Evolutionary conservation across 2,329 filamentous ascomycete species (phyloP), one percentile per base, ranked within the genome.

Genomic region (Penicillium sp.): DNA sequence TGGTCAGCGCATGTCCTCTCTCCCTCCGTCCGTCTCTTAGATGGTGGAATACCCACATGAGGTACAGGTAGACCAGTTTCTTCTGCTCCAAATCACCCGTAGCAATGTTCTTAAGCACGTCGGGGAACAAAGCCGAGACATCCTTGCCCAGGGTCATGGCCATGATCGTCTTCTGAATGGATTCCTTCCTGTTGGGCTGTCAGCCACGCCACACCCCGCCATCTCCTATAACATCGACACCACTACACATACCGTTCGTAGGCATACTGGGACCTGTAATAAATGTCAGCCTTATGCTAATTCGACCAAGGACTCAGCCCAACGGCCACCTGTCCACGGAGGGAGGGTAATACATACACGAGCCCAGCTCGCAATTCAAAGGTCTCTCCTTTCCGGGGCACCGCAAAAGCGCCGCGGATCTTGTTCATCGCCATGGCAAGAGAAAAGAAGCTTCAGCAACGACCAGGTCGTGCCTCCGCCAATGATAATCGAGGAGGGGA

Each of bases 101-200:
- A 52, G 94, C 94, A 74, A 99, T 99, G 70, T 99, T 99, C 83
- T 99, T 99, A 59, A 99, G 80, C 27, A 99, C 94, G 70, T 99
- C 94, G 2, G 94, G 94, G 72, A 99, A 99, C 59, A 99, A 80
- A 50, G 92, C 90, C 47, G 94, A 99, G 54, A 99, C 94, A 77
- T 99, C 94, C 76, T 99, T 99, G 73, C 94, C 94, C 64, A 99
- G 75, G 1, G 94, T 99, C 94, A 99, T 99, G 71, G 94, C 92
- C 92, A 97, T 97, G 78, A 99, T 99, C 60, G 94, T 99, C 82
- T 96, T 97, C 73, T 99, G 94, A 65, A 99, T 99, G 20, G 94
- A 90, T 80, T 99, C 94, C 76, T 99, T 99, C 68, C 91, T 84
- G 56, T 39, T 49, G 33, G 23, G 53, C 36, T 52, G 74, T 73